Conservation (phyloP, 2,329 filamentous ascomycete genomes). For the Neopestalotiopsis clavispora region DNA sequence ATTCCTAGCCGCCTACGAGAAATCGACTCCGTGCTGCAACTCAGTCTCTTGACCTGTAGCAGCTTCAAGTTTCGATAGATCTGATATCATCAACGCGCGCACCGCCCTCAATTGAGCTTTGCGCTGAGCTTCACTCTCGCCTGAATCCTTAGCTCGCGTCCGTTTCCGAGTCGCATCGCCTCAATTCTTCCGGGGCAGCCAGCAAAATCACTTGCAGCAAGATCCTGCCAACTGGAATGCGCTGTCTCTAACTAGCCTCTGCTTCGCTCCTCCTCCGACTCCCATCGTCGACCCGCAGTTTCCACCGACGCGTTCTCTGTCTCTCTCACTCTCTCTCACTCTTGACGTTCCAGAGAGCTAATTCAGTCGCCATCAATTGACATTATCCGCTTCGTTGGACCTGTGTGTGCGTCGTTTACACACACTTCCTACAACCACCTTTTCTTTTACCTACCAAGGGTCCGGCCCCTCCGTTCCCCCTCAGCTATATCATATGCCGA, state of each 20-base stretch:
- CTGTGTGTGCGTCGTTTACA: not conserved
- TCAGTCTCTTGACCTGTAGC: not conserved
- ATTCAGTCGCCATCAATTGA: not conserved
- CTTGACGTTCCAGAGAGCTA: not conserved
- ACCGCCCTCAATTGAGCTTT: not conserved
- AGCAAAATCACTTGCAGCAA: not conserved
- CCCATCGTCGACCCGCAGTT: constrained; percentile 1
- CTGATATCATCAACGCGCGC: not conserved
- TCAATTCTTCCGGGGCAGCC: not conserved
- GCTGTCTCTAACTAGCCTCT: constrained; percentile 10
- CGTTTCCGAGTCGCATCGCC: not conserved
- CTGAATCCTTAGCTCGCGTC: not conserved
- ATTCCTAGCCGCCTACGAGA: not conserved
- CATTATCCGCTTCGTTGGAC: not conserved
- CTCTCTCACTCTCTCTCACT: not conserved
- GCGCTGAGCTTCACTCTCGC: not conserved
- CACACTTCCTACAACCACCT: not conserved
- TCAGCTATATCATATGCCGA: constrained; percentile 73
- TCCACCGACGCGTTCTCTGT: not conserved
- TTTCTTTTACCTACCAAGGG: constrained; percentile 21
- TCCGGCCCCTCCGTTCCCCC: constrained; percentile 32
- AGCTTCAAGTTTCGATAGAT: not conserved
- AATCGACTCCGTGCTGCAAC: not conserved
- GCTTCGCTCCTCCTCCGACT: not conserved
- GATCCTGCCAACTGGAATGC: constrained; percentile 8